Evolutionary conservation across 192 early-diverging fungal genomes (phyloP).

Genomic region (Polychytrium aggregatum): DNA sequence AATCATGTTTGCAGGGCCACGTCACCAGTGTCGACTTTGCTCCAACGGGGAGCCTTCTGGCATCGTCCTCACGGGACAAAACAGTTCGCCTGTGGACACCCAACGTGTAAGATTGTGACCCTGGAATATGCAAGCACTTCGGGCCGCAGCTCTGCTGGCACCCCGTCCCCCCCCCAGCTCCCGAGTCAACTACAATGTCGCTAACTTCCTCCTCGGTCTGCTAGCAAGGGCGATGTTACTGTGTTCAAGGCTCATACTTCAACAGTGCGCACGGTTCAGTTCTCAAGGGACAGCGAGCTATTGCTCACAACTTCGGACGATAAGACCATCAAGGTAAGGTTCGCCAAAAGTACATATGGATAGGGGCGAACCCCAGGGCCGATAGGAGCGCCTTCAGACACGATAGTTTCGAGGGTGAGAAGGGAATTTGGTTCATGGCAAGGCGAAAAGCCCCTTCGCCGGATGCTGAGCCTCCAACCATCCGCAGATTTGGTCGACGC

Average conservation of each 20-base stretch:
- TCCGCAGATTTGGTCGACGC: constrained; percentile 38
- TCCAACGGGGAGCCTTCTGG: constrained; percentile 34
- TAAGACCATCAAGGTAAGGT: constrained; percentile 41
- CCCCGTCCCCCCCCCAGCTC: background rate
- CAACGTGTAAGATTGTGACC: constrained; percentile 45
- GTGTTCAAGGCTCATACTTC: constrained; percentile 53
- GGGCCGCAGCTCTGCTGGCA: no score
- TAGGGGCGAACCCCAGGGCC: no score
- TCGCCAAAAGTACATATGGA: background rate
- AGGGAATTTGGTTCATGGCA: background rate
- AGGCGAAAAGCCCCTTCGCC: background rate
- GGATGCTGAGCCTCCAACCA: background rate
- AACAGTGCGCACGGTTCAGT: constrained; percentile 40
- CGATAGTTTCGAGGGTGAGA: no score
- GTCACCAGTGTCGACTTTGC: constrained; percentile 47
- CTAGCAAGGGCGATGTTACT: constrained; percentile 49
- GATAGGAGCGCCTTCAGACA: no score
- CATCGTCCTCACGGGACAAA: constrained; percentile 37
- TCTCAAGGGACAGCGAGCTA: constrained; percentile 33
- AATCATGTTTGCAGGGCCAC: constrained; percentile 25
- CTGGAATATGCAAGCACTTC: no score
- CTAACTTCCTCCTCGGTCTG: background rate
- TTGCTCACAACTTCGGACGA: constrained; percentile 45
- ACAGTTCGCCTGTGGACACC: constrained; percentile 53
- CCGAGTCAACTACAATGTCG: background rate